A percentile compares a stretch with the other conserved stretches of the same genome.
Evolutionary conservation across 345 rosid genomes (phyloP).

Genomic region (Turritis glabra): DNA sequence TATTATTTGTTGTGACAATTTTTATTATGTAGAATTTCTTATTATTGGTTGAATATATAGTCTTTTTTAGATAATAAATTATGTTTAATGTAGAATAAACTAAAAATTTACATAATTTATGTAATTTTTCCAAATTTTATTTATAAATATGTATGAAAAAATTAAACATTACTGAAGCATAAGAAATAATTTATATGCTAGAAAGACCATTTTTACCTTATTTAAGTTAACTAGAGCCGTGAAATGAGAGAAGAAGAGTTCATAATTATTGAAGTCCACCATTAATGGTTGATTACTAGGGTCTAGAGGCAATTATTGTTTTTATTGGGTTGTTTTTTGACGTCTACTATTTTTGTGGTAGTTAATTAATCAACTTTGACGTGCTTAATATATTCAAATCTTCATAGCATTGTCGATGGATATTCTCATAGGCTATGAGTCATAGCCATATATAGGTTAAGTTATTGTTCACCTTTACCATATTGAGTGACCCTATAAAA

Average conservation of each 20-base stretch:
- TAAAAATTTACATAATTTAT: no score
- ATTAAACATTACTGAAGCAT: no score
- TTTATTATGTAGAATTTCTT: no score
- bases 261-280: conserved; percentile 21
- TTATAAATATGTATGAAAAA: no score
- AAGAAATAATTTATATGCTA: background rate
- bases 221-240: conserved; percentile 22
- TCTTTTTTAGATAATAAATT: no score
- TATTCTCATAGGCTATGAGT: background rate
- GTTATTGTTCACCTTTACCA: background rate
- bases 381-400: background rate
- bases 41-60: no score
- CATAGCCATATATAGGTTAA: background rate
- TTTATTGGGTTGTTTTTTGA: no score
- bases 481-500: background rate
- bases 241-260: background rate
- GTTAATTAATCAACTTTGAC: conserved; percentile 8
- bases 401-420: background rate
- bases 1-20: no score
- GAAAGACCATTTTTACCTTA: background rate
- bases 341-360: no score
- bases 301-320: conserved; percentile 1
- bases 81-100: no score
- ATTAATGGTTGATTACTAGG: background rate
- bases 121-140: no score